Evolutionary conservation across 2,329 filamentous ascomycete species (phyloP).

Genomic region (Trichoderma sp.): DNA sequence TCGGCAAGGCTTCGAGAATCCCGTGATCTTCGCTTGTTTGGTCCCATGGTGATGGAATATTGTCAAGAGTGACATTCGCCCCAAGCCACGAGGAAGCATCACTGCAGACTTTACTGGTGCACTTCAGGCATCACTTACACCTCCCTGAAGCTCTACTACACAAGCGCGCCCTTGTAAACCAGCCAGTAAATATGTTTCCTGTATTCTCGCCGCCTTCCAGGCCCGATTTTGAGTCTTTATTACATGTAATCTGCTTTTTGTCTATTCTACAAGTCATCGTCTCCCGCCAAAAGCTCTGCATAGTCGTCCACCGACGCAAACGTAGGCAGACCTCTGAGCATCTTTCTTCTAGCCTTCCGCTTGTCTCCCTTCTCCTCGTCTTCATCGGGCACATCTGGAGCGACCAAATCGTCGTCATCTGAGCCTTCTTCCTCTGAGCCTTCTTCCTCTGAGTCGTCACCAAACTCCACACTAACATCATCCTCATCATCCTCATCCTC

Average conservation of each 20-base stretch:
- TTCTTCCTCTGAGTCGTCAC: slow-evolving; percentile 14
- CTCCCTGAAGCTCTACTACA: background rate
- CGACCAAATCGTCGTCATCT: slow-evolving; percentile 41
- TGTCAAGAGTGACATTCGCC: background rate
- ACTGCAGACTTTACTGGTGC: background rate
- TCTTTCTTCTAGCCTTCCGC: slow-evolving; percentile 64
- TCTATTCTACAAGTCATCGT: slow-evolving; percentile 50
- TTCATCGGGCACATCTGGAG: slow-evolving; percentile 41
- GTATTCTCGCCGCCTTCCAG: background rate
- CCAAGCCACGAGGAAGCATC: background rate
- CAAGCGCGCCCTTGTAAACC: background rate
- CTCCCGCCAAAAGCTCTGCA: slow-evolving; percentile 74
- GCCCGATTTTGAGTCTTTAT: background rate
- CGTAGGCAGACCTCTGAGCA: slow-evolving; percentile 83
- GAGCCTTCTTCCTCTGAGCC: slow-evolving; percentile 2
- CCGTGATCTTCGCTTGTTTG: background rate
- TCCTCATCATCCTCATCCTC: slow-evolving; percentile 48
- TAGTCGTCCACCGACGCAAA: slow-evolving; percentile 96
- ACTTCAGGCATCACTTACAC: background rate
- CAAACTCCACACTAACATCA: slow-evolving; percentile 28
- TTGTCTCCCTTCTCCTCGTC: slow-evolving; percentile 63
- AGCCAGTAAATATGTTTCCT: background rate
- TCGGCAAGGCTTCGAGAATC: background rate
- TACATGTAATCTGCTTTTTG: background rate
- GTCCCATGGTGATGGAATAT: background rate